A percentile compares a stretch with the other conserved stretches of the same genome.
Conservation (phyloP, 306 rosid species). For the Trifolium fragiferum region DNA sequence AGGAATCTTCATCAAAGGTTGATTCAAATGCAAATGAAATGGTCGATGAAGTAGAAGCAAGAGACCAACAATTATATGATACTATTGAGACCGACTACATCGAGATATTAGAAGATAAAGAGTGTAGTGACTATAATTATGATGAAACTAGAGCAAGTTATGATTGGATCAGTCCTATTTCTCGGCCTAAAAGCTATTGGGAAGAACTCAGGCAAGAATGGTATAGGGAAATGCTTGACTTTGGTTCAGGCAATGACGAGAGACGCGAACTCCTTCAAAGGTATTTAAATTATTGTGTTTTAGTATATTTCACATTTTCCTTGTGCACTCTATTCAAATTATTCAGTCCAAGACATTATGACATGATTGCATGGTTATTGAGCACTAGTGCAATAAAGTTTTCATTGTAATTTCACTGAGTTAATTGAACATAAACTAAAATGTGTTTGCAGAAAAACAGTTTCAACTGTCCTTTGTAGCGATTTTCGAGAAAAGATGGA, state of each 20-base stretch:
- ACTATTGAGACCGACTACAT: constrained; percentile 14
- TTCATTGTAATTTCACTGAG: not conserved
- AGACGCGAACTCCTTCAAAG: constrained; percentile 75
- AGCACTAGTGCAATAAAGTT: not conserved
- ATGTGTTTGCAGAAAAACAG: constrained; percentile 66
- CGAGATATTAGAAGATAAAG: constrained; percentile 50
- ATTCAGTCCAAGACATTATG: not conserved
- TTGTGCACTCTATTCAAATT: not conserved
- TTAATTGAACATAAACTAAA: not conserved
- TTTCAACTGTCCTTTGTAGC: constrained; percentile 70
- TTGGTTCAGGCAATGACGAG: constrained; percentile 63
- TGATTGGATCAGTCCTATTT: constrained; percentile 71
- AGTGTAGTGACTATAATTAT: constrained; percentile 38
- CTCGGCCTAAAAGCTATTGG: constrained; percentile 91
- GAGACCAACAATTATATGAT: constrained; percentile 19
- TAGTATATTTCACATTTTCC: not conserved
- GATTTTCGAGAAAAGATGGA: constrained; percentile 71
- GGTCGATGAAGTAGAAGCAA: constrained; percentile 40
- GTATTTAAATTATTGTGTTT: constrained; percentile 38
- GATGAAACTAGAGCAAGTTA: constrained; percentile 47
- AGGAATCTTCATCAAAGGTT: constrained; percentile 24
- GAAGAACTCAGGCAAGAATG: constrained; percentile 70
- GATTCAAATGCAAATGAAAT: constrained; percentile 53
- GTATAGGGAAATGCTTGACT: constrained; percentile 74
- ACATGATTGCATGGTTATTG: not conserved